These are phyloP conservation scores for Blastocystis sp. DNA, from an alignment of 352 stramenopile genomes.

Conservation along the genomic window DNA sequence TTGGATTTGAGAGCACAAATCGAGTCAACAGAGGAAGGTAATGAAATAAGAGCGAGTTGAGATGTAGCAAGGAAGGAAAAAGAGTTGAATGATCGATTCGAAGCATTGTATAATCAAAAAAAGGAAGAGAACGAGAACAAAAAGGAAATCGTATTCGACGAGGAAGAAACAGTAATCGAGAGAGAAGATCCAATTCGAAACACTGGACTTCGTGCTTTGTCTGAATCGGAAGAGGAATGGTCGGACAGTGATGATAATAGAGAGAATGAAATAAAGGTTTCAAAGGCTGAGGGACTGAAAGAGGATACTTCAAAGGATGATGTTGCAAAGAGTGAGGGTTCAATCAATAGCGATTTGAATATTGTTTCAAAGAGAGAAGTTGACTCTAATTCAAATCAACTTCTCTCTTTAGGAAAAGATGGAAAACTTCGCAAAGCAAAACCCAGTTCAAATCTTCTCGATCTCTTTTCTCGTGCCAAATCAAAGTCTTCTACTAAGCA, in stretches of 20 bases:
- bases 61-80: not conserved
- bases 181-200: not conserved
- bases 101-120: not conserved
- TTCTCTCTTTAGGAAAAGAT: not conserved
- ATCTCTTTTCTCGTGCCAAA: not conserved
- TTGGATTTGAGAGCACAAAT: not conserved
- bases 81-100: not conserved
- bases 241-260: not conserved
- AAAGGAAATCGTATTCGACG: not conserved
- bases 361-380: no score
- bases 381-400: not conserved
- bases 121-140: constrained; percentile 36
- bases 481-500: not conserved
- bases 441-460: not conserved
- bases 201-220: not conserved
- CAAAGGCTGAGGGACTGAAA: not conserved
- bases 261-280: constrained; percentile 15
- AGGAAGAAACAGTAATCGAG: constrained; percentile 9
- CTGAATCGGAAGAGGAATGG: not conserved
- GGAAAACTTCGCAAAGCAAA: not conserved
- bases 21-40: not conserved
- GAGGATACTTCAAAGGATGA: not conserved
- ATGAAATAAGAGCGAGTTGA: not conserved
- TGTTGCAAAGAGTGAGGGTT: not conserved
- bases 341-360: no score